Evolutionary conservation across 495 filamentous ascomycete genomes (phyloP).

Genomic region (Clohesyomyces aquaticus): DNA sequence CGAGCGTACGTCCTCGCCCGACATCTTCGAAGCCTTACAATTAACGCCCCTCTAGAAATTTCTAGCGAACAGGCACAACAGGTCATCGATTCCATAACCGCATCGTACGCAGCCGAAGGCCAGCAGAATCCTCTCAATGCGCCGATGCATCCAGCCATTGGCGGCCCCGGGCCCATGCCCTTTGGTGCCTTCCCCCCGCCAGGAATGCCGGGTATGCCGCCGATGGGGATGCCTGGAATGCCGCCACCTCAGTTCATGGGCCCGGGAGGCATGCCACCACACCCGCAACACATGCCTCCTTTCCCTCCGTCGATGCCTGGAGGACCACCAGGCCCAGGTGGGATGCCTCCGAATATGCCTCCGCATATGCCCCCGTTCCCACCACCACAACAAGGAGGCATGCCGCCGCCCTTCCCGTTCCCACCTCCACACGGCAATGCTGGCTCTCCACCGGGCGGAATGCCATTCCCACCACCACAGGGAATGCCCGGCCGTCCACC

Average conservation of each 20-base stretch:
- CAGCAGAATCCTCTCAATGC: constrained; percentile 81
- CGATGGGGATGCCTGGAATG: constrained; percentile 46
- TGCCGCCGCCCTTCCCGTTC: constrained; percentile 20
- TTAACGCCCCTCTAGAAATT: constrained; percentile 67
- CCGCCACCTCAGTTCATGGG: constrained; percentile 44
- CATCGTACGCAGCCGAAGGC: constrained; percentile 90
- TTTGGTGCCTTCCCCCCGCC: constrained; percentile 49
- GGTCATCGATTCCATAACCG: constrained; percentile 96
- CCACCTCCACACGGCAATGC: constrained; percentile 26
- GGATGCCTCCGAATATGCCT: constrained; percentile 55
- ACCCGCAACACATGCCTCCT: constrained; percentile 41
- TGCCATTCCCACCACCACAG: constrained; percentile 40
- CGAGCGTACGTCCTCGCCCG: constrained; percentile 68
- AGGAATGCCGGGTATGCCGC: constrained; percentile 46
- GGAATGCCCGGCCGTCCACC: constrained; percentile 18
- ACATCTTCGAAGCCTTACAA: not conserved
- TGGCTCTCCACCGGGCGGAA: constrained; percentile 30
- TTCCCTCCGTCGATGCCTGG: constrained; percentile 15
- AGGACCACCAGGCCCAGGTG: constrained; percentile 14
- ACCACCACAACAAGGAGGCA: constrained; percentile 7
- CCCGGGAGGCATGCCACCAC: constrained; percentile 37
- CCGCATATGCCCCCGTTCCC: constrained; percentile 18
- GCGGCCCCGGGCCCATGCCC: constrained; percentile 50
- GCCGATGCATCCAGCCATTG: constrained; percentile 47
- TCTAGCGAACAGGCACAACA: constrained; percentile 97